These are phyloP conservation scores for Gossypium rotundifolium DNA, from an alignment of 345 rosid genomes.

Conservation along the genomic window DNA sequence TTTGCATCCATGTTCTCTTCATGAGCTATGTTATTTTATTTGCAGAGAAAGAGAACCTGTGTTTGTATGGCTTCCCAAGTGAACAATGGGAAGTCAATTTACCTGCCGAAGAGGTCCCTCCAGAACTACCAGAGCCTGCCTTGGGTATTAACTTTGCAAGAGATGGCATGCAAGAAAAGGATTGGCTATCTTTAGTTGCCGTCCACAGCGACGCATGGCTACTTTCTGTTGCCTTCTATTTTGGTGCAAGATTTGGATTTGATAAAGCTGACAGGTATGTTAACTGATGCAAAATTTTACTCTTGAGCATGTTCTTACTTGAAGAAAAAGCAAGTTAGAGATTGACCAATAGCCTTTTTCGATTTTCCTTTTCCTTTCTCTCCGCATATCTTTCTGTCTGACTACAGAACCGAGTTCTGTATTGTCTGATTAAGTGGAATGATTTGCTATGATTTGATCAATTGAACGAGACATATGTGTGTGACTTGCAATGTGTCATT, in stretches of 20 bases:
- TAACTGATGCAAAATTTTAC: background rate
- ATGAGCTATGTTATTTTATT: conserved; percentile 3
- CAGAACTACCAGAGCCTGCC: conserved; percentile 94
- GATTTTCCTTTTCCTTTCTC: background rate
- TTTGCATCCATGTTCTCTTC: background rate
- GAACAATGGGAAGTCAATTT: conserved; percentile 91
- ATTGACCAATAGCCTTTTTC: background rate
- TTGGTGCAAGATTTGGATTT: conserved; percentile 84
- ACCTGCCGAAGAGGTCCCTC: conserved; percentile 96
- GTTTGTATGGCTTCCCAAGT: conserved; percentile 75
- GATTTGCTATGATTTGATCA: background rate
- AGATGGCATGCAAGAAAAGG: conserved; percentile 86
- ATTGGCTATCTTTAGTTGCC: conserved; percentile 86
- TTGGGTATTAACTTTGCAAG: conserved; percentile 93
- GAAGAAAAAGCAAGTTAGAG: background rate
- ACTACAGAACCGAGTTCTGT: background rate
- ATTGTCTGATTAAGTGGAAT: background rate
- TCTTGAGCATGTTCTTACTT: background rate
- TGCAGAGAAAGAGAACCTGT: conserved; percentile 82
- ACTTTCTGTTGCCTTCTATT: conserved; percentile 84
- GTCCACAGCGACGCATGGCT: conserved; percentile 86
- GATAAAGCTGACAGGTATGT: conserved; percentile 81
- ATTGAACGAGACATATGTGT: background rate
- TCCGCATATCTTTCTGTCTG: background rate
- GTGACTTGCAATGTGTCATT: background rate